Base-by-base conservation (phyloP, 257 asterid genomes). In the Solanum gracilifrons region DNA sequence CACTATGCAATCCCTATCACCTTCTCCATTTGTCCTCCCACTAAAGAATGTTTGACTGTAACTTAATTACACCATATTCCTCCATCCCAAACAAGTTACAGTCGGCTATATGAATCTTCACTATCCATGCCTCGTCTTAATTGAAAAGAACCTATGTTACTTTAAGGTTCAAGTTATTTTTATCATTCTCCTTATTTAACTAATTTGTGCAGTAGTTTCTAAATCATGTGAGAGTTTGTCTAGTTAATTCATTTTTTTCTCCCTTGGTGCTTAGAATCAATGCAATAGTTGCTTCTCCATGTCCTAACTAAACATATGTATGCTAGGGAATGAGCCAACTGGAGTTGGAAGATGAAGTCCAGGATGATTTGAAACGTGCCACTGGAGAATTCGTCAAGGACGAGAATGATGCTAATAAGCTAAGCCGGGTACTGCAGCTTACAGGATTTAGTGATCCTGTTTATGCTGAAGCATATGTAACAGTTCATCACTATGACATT, bases 401-500 rank as follows among this genome's bases (percentile, higher is more conserved):
- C 51, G 94, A 92, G 11, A 95, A 94, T 92, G 98, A 96, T 90
- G 95, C 98, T 51, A 95, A 96, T 90, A 96, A 93, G 92, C 94
- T 96, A 71, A 95, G 93, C 71, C 96, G 97, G 75, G 94, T 96
- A 86, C 93, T 96, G 93, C 99, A 96, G 87, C 95, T 96, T 85
- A 95, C 99, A 10, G 99, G 99, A 86, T 96, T 96, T 91, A 96
- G 99, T 87, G 98, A 96, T 88, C 99, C 98, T 71, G 99, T 96
- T 21, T 96, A 96, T 90, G 96, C 98, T 87, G 99, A 96, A 92
- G 99, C 98, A 71, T 94, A 91, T 91, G 99, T 96, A 86, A 96
- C 99, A 3, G 99, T 96, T 92, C 98, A 94, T 91, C 99, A 96
- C 36, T 96, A 96, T 55, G 99, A 96, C 88, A 96, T 96, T 89